Conservation (phyloP, 2,329 filamentous ascomycete genomes). For the Diaporthe citrichinensis region DNA sequence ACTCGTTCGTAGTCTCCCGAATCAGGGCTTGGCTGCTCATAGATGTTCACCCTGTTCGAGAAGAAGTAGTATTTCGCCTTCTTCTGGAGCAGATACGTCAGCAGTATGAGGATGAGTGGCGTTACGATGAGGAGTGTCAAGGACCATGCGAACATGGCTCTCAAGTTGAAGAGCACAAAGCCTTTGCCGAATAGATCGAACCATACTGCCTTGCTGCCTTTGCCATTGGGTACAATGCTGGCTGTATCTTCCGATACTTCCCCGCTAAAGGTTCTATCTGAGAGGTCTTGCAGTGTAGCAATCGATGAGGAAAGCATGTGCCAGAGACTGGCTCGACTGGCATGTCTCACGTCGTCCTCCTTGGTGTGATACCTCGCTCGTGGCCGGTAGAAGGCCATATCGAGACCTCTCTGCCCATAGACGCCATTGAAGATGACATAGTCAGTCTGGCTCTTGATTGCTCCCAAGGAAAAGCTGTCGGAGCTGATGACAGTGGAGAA, state of each 20-base stretch:
- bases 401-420: slow-evolving; percentile 87
- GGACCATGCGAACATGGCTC: slow-evolving; percentile 90
- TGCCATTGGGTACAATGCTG: slow-evolving; percentile 76
- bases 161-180: slow-evolving; percentile 84
- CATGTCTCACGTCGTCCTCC: slow-evolving; percentile 87
- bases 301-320: slow-evolving; percentile 94
- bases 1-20: slow-evolving; percentile 67
- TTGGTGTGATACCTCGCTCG: slow-evolving; percentile 91
- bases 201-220: slow-evolving; percentile 83
- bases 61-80: slow-evolving; percentile 92
- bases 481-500: slow-evolving; percentile 87
- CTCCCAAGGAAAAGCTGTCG: slow-evolving; percentile 85
- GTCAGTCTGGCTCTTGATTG: slow-evolving; percentile 90
- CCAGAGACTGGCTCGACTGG: slow-evolving; percentile 81
- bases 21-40: slow-evolving; percentile 64
- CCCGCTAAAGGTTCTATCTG: slow-evolving; percentile 77
- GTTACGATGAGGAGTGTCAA: slow-evolving; percentile 85
- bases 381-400: slow-evolving; percentile 92
- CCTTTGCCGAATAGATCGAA: slow-evolving; percentile 89
- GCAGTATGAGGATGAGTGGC: slow-evolving; percentile 78
- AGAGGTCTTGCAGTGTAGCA: slow-evolving; percentile 79
- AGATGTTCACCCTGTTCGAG: slow-evolving; percentile 69
- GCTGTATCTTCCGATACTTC: slow-evolving; percentile 66
- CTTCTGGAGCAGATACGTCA: slow-evolving; percentile 78
- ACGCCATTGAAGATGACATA: slow-evolving; percentile 85